Percentiles rank a stretch among this genome's conserved stretches.
Evolutionary conservation across 371 early-diverging fungal genomes (phyloP).

Genomic region (Nematocida sp.): DNA sequence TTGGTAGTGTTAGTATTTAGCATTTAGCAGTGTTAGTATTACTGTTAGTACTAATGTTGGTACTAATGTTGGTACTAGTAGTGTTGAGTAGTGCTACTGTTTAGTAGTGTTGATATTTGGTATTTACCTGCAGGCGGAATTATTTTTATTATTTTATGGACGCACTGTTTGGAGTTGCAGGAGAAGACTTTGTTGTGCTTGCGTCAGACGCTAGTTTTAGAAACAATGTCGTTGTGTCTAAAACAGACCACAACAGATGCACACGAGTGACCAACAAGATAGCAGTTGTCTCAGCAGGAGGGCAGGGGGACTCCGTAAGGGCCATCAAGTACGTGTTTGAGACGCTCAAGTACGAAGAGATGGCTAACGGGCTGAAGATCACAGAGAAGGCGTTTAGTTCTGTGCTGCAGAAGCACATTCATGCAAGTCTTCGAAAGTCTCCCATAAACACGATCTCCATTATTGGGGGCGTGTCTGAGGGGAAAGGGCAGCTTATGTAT

Average conservation of each 20-base stretch:
- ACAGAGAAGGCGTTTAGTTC: slow-evolving; percentile 45
- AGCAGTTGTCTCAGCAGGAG: slow-evolving; percentile 47
- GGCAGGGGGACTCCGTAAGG: slow-evolving; percentile 57
- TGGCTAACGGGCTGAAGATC: slow-evolving; percentile 36
- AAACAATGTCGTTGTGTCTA: slow-evolving; percentile 51
- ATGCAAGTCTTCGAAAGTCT: slow-evolving; percentile 29
- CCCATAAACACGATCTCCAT: slow-evolving; percentile 42
- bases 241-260: slow-evolving; percentile 52
- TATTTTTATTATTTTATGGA: too few species aligned
- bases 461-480: slow-evolving; percentile 45
- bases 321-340: slow-evolving; percentile 39
- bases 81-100: too few species aligned
- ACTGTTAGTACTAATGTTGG: too few species aligned
- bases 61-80: too few species aligned
- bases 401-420: slow-evolving; percentile 51
- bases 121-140: too few species aligned
- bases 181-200: slow-evolving; percentile 23
- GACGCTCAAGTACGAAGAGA: slow-evolving; percentile 38
- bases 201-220: slow-evolving; percentile 41
- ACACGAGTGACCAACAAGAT: slow-evolving; percentile 27
- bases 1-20: too few species aligned
- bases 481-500: slow-evolving; percentile 21
- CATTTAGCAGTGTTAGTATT: too few species aligned
- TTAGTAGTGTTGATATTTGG: too few species aligned
- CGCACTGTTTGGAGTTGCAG: slow-evolving; percentile 43